phyloP scores from a whole-genome alignment of 495 filamentous ascomycete species.

The Penicillium diatomitis region DNA sequence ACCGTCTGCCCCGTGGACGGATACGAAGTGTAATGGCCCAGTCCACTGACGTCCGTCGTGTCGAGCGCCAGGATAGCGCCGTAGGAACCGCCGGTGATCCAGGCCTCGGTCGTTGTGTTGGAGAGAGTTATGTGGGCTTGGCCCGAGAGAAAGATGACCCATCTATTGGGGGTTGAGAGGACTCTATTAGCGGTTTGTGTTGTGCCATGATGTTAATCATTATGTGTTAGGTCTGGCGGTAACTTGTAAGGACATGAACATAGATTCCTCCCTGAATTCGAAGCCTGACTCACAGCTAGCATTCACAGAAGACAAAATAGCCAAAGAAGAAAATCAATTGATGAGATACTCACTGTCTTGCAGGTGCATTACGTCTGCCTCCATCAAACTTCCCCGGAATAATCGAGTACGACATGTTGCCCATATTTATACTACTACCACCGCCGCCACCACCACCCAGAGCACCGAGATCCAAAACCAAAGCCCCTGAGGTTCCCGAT shows the following conservation, averaged over 20 bases:
- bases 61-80: slow-evolving; percentile 43
- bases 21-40: slow-evolving; percentile 42
- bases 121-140: slow-evolving; percentile 43
- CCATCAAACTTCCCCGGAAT: slow-evolving; percentile 40
- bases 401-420: slow-evolving; percentile 31
- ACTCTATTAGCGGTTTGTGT: neutral
- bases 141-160: slow-evolving; percentile 42
- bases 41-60: slow-evolving; percentile 33
- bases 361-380: slow-evolving; percentile 43
- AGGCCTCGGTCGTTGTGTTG: slow-evolving; percentile 27
- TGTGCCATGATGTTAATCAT: too few species aligned
- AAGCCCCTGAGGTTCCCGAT: slow-evolving; percentile 35
- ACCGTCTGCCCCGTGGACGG: slow-evolving; percentile 34
- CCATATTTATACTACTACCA: too few species aligned
- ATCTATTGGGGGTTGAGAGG: slow-evolving; percentile 23
- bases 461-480: slow-evolving; percentile 23
- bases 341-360: slow-evolving; percentile 32
- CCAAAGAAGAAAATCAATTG: neutral
- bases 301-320: too few species aligned
- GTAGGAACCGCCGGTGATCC: slow-evolving; percentile 34
- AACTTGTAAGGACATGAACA: too few species aligned
- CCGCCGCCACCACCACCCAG: slow-evolving; percentile 8
- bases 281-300: too few species aligned
- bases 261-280: too few species aligned
- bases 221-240: too few species aligned